Evolutionary conservation across 2,329 filamentous ascomycete genomes (phyloP).

Genomic region (Acrocalymma vagum): DNA sequence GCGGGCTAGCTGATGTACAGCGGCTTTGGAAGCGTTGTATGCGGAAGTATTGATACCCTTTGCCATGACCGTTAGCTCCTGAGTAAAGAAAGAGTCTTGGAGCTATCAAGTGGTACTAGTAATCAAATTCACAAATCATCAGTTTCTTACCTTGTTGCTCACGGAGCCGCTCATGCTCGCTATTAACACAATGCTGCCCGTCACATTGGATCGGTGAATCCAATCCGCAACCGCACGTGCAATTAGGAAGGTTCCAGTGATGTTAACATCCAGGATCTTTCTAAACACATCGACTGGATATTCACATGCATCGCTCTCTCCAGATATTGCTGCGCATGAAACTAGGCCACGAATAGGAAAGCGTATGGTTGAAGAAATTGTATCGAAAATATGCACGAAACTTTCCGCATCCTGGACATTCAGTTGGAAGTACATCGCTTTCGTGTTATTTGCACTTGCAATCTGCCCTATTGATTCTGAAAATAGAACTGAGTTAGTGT

Average conservation of each 20-base stretch:
- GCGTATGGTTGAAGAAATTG: constrained; percentile 15
- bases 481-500: background rate
- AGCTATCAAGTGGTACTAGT: background rate
- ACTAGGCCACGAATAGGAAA: constrained; percentile 35
- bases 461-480: constrained; percentile 11
- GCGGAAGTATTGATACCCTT: constrained; percentile 52
- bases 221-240: constrained; percentile 42
- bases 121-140: background rate
- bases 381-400: constrained; percentile 19
- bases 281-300: constrained; percentile 44
- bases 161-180: constrained; percentile 48
- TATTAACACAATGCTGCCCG: constrained; percentile 48
- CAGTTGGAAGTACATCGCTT: constrained; percentile 24
- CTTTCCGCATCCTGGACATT: constrained; percentile 30
- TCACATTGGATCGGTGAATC: constrained; percentile 37
- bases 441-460: constrained; percentile 14
- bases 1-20: constrained; percentile 60
- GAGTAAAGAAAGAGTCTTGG: too few relatives aligned
- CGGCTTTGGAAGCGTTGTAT: constrained; percentile 65
- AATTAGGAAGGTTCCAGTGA: constrained; percentile 47
- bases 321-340: constrained; percentile 38
- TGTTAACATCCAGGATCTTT: constrained; percentile 48
- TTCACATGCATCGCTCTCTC: constrained; percentile 39
- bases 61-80: too few relatives aligned
- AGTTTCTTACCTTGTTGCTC: constrained; percentile 39